Evolutionary conservation across 495 filamentous ascomycete genomes (phyloP).

Genomic region (Glarea lozoyensis): DNA sequence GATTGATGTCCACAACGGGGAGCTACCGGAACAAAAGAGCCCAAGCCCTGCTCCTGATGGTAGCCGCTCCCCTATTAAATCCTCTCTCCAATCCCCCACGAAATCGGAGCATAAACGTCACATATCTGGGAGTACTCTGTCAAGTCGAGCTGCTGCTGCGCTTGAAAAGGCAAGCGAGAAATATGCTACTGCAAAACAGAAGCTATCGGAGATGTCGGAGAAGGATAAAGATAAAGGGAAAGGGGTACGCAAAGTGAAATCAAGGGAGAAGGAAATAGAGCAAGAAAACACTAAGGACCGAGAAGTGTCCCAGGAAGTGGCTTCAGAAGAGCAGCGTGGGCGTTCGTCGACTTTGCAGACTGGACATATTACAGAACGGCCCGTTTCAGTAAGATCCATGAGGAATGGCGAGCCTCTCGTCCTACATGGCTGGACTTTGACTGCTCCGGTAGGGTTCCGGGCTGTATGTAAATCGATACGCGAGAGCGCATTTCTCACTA

Average conservation of each 20-base stretch:
- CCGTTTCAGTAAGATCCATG: conserved; percentile 11
- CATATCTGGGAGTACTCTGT: conserved; percentile 14
- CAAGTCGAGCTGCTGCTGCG: conserved; percentile 13
- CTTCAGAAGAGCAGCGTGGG: conserved; percentile 2
- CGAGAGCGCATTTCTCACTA: conserved; percentile 64
- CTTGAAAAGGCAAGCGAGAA: conserved; percentile 16
- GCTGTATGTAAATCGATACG: conserved; percentile 73
- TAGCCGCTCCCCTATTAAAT: no score
- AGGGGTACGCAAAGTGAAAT: no score
- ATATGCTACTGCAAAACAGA: conserved; percentile 9
- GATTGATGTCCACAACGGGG: conserved; percentile 93
- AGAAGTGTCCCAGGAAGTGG: no score
- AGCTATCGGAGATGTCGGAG: conserved; percentile 5
- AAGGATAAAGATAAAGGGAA: no score
- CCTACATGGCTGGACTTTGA: conserved; percentile 83
- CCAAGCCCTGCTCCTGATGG: no score
- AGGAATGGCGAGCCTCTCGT: conserved; percentile 59
- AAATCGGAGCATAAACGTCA: conserved; percentile 15
- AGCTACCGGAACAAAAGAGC: conserved; percentile 24
- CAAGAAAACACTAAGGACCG: no score
- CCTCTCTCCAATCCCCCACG: conserved; percentile 3
- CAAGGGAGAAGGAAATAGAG: no score
- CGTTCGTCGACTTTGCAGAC: conserved; percentile 3
- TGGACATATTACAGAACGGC: conserved; percentile 5
- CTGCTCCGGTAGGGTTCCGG: conserved; percentile 76